phyloP scores from a whole-genome alignment of 192 early-diverging fungal species.

The Backusella westeae region DNA sequence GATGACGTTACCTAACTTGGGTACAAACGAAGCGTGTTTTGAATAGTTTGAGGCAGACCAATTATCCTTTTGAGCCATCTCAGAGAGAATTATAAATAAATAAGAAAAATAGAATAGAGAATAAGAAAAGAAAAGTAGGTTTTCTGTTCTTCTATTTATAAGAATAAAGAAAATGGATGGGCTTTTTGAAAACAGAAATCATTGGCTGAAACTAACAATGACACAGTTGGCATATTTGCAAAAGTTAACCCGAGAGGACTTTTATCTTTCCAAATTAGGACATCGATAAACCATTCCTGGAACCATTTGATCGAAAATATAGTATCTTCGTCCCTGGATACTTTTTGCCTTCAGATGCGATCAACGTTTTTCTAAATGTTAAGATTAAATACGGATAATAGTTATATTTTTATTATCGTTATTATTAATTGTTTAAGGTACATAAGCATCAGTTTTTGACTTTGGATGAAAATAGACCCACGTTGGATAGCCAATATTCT shows the following conservation, averaged over 20 bases:
- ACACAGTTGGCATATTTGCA: not conserved
- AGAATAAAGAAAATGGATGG: not conserved
- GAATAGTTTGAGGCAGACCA: conserved; percentile 55
- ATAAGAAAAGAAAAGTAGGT: not conserved
- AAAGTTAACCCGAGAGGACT: not conserved
- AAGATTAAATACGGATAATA: not conserved
- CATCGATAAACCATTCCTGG: not conserved
- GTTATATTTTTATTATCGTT: not conserved
- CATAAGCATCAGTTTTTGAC: too few species aligned
- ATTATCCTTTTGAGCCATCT: conserved; percentile 28
- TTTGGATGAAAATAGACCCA: too few species aligned
- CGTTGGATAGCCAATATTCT: too few species aligned
- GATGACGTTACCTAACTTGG: conserved; percentile 46
- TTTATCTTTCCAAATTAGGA: not conserved
- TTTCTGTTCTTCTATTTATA: not conserved
- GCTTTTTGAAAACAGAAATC: not conserved
- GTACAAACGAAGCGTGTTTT: conserved; percentile 58
- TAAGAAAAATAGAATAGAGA: not conserved
- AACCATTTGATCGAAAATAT: not conserved
- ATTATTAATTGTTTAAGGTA: too few species aligned
- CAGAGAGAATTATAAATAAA: not conserved
- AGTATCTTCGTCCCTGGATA: not conserved
- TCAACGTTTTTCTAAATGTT: not conserved
- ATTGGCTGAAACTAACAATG: conserved; percentile 5
- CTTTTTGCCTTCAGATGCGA: not conserved